Conservation (phyloP, 2,329 filamentous ascomycete species). For the Mariannaea elegans region DNA sequence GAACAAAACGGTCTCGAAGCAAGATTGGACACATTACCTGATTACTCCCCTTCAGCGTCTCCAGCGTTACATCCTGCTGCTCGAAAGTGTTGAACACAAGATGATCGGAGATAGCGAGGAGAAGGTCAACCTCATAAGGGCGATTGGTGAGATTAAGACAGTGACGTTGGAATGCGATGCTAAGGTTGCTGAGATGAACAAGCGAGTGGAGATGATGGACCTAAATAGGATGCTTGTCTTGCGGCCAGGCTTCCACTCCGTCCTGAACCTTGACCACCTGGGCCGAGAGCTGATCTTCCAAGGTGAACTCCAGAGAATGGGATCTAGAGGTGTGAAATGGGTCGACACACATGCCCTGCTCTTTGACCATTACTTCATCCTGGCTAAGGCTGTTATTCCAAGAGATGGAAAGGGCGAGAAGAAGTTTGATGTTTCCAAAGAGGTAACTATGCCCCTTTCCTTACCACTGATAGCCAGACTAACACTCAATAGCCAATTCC, state of each 20-base stretch:
- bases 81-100: constrained; percentile 84
- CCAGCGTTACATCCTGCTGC: constrained; percentile 86
- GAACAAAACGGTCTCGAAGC: constrained; percentile 80
- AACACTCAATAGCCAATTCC: constrained; percentile 74
- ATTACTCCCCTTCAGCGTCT: constrained; percentile 93
- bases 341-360: constrained; percentile 92
- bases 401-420: constrained; percentile 78
- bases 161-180: constrained; percentile 92
- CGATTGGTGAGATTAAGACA: constrained; percentile 89
- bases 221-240: constrained; percentile 84
- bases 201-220: constrained; percentile 89
- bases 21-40: constrained; percentile 94
- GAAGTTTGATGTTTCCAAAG: constrained; percentile 93
- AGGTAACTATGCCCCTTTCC: constrained; percentile 61
- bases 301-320: constrained; percentile 88
- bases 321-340: constrained; percentile 89
- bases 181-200: constrained; percentile 90
- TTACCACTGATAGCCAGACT: constrained; percentile 20
- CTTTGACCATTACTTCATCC: constrained; percentile 95
- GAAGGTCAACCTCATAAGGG: constrained; percentile 82
- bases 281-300: constrained; percentile 88
- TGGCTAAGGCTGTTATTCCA: constrained; percentile 80
- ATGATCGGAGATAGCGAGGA: constrained; percentile 88
- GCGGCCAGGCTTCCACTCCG: constrained; percentile 85
- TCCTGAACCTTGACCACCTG: constrained; percentile 93